Base-by-base conservation (phyloP, 352 stramenopile genomes). In the Aphanomyces invadans region DNA sequence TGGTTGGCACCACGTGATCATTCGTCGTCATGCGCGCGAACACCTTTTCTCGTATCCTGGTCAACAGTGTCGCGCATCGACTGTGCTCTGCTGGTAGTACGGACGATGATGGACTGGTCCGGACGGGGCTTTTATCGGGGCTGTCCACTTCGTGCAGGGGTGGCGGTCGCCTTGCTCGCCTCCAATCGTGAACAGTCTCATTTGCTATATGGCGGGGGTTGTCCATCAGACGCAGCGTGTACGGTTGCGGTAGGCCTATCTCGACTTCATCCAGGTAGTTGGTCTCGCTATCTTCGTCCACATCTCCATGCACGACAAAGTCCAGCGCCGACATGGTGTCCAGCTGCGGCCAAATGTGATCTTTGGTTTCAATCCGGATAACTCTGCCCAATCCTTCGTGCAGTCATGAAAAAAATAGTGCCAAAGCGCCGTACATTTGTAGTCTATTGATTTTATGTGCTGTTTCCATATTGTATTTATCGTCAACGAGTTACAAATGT, bases 231-330 rank as follows among this genome's bases (percentile, higher is more conserved):
- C 57, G 38, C 44, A 71, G 55, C 36, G 32, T 3, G 17, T 19
- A 51, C 44, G 25, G 17, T 56, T 42, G n/a, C 32, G 53, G 17
- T 4, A 54, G 17, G 25, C 11, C 17, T 28, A 69, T 53, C 10
- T 53, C 38, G 3, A 39, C 62, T 49, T 54, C 42, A 17, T 64
- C 63, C 10, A 64, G 32, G 26, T 70, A 56, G 32, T 70, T 57
- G 3, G 59, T 21, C 39, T 61, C 33, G 26, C 38, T 21, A 17
- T 63, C 51, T 1, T 70, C 48, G 5, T 70, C 63, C 12, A 28
- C 36, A 26, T n/a, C 29, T 10, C 36, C 19, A 29, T 7, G 49
- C 19, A 57, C 29, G 4, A 28, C 21, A n/a, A 38, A 57, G 49
- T 57, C 49, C 5, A 57, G 25, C 23, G 49, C 49, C 19, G 44